Evolutionary conservation across 2,329 filamentous ascomycete species (phyloP), one percentile per base, ranked within the genome.

Genomic region (Seiridium unicorne): DNA sequence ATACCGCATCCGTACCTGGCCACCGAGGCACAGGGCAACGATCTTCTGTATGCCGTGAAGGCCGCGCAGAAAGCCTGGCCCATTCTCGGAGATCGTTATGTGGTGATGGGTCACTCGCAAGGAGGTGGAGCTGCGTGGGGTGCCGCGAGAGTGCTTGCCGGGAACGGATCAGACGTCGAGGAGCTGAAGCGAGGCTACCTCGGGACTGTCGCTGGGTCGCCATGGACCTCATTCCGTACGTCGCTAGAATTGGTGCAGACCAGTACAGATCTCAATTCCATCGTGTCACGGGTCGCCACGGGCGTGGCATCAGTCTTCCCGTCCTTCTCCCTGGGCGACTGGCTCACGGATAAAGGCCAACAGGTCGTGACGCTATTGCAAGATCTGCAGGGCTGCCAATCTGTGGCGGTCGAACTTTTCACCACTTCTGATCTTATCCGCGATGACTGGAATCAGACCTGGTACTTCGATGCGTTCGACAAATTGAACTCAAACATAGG

Each of bases 101-200:
- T 47, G 35, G 32, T 57, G 9, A 44, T 57, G 54, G 54, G 54
- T 2, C 54, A 57, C 44, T 46, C 38, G 5, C 54, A 57, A 26
- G 54, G 54, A 4, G 54, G 54, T n/a, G 54, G 54, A n/a, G 54
- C 40, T 5, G 54, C 54, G 8, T 57, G 54, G 54, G 54, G n/a
- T 9, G 54, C 40, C 8, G 54, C 54, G 18, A 31, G 34, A 40
- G 11, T 10, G 10, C 32, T 57, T 9, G 46, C 46, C 13, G 46
- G 46, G 26, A 44, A 44, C 40, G 40, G 40, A 44, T 44, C 40
- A 9, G 40, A 44, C 40, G 38, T 34, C 9, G 34, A 32, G n/a
- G 32, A 57, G 13, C 54, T 34, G 18, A 31, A 8, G 13, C 13
- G 44, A 11, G 54, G 38, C 10, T 47, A 57, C 54, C 11, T 57